Evolutionary conservation across 169 alveolate species (phyloP).

Genomic region (Miamiensis avidus): DNA sequence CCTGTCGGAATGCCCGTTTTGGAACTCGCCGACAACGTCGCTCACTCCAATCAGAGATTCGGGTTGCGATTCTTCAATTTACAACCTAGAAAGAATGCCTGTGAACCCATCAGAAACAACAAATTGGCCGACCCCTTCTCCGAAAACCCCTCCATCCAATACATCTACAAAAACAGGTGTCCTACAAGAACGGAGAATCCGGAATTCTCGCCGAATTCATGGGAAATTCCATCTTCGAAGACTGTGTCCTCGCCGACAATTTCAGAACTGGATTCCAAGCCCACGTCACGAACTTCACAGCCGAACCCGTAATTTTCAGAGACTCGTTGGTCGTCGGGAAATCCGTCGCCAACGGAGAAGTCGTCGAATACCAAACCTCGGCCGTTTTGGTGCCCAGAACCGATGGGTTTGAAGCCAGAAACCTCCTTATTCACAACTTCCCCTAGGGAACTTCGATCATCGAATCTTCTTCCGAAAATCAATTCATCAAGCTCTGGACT

Average conservation of each 20-base stretch:
- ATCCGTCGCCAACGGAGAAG: constrained; percentile 28
- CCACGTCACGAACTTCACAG: constrained; percentile 33
- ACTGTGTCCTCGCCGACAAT: constrained; percentile 57
- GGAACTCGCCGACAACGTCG: constrained; percentile 57
- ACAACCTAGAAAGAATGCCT: constrained; percentile 49
- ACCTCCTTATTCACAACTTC: constrained; percentile 40
- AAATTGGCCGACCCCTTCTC: constrained; percentile 11
- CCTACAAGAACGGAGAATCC: constrained; percentile 58
- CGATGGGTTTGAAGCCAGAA: constrained; percentile 57
- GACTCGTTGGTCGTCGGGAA: constrained; percentile 50
- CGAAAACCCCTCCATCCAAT: constrained; percentile 55
- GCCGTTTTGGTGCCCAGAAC: constrained; percentile 70
- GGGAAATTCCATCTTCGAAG: constrained; percentile 55
- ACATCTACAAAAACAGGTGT: constrained; percentile 43
- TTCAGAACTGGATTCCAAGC: constrained; percentile 60
- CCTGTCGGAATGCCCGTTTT: constrained; percentile 57
- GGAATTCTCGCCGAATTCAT: constrained; percentile 66
- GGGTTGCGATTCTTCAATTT: constrained; percentile 70
- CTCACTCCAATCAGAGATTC: constrained; percentile 73
- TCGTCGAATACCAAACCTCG: constrained; percentile 14
- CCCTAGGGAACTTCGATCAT: constrained; percentile 38
- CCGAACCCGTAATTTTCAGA: constrained; percentile 22
- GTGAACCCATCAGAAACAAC: constrained; percentile 19
- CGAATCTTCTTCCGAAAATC: constrained; percentile 49
- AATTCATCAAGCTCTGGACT: background rate